phyloP scores from a whole-genome alignment of 2,329 filamentous ascomycete genomes.

The Grosmannia clavigera region DNA sequence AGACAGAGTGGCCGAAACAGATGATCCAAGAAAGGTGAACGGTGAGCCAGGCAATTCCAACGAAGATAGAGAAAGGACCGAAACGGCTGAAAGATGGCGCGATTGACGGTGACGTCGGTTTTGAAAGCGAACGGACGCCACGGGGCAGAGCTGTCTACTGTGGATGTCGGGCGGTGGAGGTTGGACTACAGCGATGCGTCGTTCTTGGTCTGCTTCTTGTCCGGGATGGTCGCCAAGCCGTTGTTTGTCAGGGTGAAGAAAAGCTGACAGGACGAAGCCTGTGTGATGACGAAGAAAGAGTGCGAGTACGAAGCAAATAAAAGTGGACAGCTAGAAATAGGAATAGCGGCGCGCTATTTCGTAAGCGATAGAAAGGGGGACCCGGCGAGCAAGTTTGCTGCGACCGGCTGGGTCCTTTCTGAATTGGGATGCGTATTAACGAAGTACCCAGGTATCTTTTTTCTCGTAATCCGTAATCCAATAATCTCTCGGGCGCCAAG shows the following conservation, averaged over 20 bases:
- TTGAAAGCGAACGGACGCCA: not conserved
- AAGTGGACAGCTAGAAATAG: not conserved
- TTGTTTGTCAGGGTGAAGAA: not conserved
- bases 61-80: not conserved
- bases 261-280: not conserved
- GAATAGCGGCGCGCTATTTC: not conserved
- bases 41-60: not conserved
- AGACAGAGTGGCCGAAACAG: no score
- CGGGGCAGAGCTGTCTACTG: not conserved
- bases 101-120: not conserved
- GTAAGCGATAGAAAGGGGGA: not conserved
- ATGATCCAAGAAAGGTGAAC: no score
- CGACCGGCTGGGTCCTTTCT: not conserved
- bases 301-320: not conserved
- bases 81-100: not conserved
- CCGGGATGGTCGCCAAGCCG: not conserved
- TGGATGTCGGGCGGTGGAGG: not conserved
- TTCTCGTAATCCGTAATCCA: not conserved
- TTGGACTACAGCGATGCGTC: not conserved
- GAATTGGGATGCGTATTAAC: not conserved
- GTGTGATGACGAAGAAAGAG: not conserved
- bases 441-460: not conserved
- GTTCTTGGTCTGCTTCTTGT: not conserved
- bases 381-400: not conserved
- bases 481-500: no score